Conservation (phyloP, 352 stramenopile genomes). For the Thalassiosira livingstoniorum region DNA sequence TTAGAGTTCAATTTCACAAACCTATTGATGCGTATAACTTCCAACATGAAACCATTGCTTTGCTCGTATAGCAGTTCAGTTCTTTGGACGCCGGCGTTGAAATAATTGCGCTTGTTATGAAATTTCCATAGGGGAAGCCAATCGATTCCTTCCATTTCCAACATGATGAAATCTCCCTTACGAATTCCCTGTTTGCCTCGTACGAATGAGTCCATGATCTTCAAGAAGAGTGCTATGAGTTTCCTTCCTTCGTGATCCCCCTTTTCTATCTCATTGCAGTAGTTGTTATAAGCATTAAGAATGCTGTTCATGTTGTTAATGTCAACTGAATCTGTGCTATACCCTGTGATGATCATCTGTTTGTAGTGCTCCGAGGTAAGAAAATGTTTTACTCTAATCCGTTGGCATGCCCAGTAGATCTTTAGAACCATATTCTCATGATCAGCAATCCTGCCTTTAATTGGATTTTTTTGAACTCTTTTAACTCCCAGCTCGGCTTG, state of each 20-base stretch:
- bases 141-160: constrained; percentile 27
- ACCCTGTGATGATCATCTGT: not conserved
- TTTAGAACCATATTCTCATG: constrained; percentile 28
- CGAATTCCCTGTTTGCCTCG: not conserved
- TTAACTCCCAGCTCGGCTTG: constrained; percentile 1
- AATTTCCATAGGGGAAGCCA: constrained; percentile 19
- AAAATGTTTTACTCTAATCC: constrained; percentile 1
- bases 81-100: not conserved
- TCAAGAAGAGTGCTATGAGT: constrained; percentile 12
- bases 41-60: not conserved
- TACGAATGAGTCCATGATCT: not conserved
- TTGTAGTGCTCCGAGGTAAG: not conserved
- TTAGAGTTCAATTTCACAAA: constrained; percentile 13
- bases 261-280: not conserved
- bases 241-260: not conserved
- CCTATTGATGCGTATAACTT: constrained; percentile 10
- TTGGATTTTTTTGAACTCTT: constrained; percentile 18
- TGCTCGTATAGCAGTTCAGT: constrained; percentile 7
- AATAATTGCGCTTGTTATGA: constrained; percentile 11
- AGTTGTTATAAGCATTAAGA: not conserved
- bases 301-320: not conserved
- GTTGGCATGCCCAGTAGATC: not conserved
- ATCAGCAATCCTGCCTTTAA: constrained; percentile 3
- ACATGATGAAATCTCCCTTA: not conserved
- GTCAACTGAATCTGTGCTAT: not conserved